Percentiles rank a stretch among this genome's conserved stretches.
phyloP scores from a whole-genome alignment of 169 alveolate genomes.

The Cryptosporidium canis region DNA sequence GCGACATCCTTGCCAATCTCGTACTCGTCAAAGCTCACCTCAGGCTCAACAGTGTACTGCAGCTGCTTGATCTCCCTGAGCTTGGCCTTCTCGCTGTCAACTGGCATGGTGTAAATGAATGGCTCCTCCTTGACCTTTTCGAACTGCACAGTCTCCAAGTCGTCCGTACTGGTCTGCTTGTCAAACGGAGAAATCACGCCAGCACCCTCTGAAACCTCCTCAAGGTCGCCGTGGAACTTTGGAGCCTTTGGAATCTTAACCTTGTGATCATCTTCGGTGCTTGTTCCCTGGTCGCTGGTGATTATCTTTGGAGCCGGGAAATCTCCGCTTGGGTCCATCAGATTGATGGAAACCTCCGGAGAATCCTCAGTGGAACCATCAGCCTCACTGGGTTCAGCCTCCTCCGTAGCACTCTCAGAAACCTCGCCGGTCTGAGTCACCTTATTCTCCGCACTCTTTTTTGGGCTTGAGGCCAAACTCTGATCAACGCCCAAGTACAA shows the following conservation, averaged over 20 bases:
- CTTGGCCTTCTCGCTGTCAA: slow-evolving; percentile 21
- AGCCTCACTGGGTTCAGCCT: slow-evolving; percentile 13
- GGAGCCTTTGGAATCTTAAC: slow-evolving; percentile 21
- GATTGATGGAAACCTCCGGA: slow-evolving; percentile 22
- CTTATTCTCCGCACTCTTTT: background rate
- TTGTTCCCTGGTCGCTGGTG: background rate
- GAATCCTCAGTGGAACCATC: slow-evolving; percentile 11
- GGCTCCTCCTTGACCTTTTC: slow-evolving; percentile 30
- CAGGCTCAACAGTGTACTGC: slow-evolving; percentile 57
- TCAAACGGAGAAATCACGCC: slow-evolving; percentile 65
- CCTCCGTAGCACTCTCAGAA: slow-evolving; percentile 20
- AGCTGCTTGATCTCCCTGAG: slow-evolving; percentile 33
- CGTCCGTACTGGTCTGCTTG: slow-evolving; percentile 57
- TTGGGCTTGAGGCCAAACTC: background rate
- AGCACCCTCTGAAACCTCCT: slow-evolving; percentile 59
- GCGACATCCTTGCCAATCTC: slow-evolving; percentile 54
- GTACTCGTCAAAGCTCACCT: slow-evolving; percentile 52
- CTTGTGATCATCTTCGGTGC: background rate
- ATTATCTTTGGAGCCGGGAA: slow-evolving; percentile 24
- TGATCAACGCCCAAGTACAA: background rate
- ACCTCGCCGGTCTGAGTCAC: background rate
- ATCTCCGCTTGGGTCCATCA: slow-evolving; percentile 19
- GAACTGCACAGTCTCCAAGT: background rate
- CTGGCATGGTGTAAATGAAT: slow-evolving; percentile 27
- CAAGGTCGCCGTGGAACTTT: slow-evolving; percentile 24